Evolutionary conservation across 768 basidiomycete species (phyloP).

Genomic region (Naganishia randhawae): DNA sequence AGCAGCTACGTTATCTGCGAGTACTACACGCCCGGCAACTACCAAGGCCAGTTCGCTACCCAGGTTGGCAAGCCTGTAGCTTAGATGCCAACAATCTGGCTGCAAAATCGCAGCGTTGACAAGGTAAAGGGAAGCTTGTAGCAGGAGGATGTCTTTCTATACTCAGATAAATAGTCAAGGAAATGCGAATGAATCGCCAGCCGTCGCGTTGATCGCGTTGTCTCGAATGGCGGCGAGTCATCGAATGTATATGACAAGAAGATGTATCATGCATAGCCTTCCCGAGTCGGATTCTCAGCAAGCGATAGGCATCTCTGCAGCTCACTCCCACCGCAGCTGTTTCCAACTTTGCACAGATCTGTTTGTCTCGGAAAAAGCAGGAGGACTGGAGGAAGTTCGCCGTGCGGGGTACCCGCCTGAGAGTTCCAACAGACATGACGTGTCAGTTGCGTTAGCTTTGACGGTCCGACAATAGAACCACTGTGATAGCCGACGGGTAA

Average conservation of each 20-base stretch:
- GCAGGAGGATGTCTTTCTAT: not conserved
- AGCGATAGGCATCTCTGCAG: too few species aligned
- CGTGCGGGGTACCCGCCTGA: not conserved
- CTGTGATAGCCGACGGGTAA: not conserved
- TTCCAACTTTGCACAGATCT: not conserved
- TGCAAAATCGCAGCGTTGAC: not conserved
- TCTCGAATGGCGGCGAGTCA: not conserved
- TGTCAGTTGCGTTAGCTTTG: not conserved
- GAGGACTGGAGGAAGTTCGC: not conserved
- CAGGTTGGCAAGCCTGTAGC: conserved; percentile 28
- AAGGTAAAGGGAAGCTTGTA: not conserved
- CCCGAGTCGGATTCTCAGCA: too few species aligned
- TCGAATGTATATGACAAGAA: not conserved
- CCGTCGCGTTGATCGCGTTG: not conserved
- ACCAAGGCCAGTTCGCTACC: conserved; percentile 30
- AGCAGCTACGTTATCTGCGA: conserved; percentile 35
- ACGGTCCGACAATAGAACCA: not conserved
- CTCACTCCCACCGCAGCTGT: too few species aligned
- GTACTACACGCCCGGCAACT: conserved; percentile 34
- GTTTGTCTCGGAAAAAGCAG: not conserved
- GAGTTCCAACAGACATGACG: not conserved
- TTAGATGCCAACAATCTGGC: not conserved
- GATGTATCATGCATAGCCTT: not conserved
- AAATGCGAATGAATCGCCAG: too few species aligned
- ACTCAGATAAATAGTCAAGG: not conserved